These are phyloP conservation scores for Nemophila menziesii DNA, from an alignment of 257 asterid genomes.

Conservation along the genomic window DNA sequence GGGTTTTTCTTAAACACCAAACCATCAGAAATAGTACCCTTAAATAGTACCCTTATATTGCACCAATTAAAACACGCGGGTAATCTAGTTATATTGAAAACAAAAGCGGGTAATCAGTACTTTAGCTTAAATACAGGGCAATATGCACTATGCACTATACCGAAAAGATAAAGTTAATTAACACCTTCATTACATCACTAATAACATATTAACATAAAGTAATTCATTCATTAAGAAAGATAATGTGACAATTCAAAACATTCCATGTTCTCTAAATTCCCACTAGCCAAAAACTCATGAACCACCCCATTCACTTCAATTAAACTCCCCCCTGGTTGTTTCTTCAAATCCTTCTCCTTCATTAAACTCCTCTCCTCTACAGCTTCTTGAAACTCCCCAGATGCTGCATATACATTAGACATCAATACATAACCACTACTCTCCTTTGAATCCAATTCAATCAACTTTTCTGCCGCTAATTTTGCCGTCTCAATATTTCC, in stretches of 20 bases:
- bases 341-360: constrained; percentile 32
- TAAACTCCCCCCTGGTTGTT: constrained; percentile 55
- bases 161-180: too few relatives aligned
- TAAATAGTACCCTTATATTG: too few relatives aligned
- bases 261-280: constrained; percentile 5
- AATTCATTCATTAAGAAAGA: not conserved
- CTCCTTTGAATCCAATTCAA: constrained; percentile 33
- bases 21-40: too few relatives aligned
- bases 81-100: too few relatives aligned
- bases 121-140: too few relatives aligned
- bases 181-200: too few relatives aligned
- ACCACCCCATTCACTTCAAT: constrained; percentile 64
- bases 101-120: too few relatives aligned
- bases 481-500: constrained; percentile 30
- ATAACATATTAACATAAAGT: not conserved
- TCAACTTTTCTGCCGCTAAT: constrained; percentile 40
- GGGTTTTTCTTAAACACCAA: too few relatives aligned
- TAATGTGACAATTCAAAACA: not conserved
- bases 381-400: constrained; percentile 34
- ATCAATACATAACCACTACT: constrained; percentile 39
- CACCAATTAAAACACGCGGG: too few relatives aligned
- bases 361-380: constrained; percentile 37
- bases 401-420: constrained; percentile 54
- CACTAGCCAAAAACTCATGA: constrained; percentile 49
- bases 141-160: too few relatives aligned